phyloP scores from a whole-genome alignment of 164 flowering plant genomes.

The Vitis rotundifolia region DNA sequence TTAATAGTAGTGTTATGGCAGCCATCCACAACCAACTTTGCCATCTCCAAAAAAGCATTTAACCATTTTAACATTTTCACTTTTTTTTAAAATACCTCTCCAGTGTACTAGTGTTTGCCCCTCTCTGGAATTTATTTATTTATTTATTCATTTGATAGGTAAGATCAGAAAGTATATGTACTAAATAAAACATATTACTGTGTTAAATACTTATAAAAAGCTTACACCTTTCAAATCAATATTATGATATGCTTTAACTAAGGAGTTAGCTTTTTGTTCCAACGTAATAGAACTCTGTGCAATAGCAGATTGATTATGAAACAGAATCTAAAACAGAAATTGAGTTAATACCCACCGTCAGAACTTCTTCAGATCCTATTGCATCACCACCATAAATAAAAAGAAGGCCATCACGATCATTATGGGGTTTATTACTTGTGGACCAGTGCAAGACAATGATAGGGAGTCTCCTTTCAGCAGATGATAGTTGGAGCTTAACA shows the following conservation, averaged over 20 bases:
- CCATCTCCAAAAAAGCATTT: background rate
- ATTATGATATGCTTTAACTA: too few relatives aligned
- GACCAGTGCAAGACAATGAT: conserved; percentile 83
- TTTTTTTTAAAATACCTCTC: too few relatives aligned
- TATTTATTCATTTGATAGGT: too few relatives aligned
- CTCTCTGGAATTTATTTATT: too few relatives aligned
- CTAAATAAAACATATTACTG: too few relatives aligned
- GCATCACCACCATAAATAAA: conserved; percentile 93
- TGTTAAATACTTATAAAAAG: background rate
- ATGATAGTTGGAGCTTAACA: conserved; percentile 75
- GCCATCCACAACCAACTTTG: background rate
- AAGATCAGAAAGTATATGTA: too few relatives aligned
- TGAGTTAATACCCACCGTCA: conserved; percentile 55
- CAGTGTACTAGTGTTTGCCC: too few relatives aligned
- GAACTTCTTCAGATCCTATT: conserved; percentile 89
- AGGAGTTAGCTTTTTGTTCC: too few relatives aligned
- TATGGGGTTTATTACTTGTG: conserved; percentile 31
- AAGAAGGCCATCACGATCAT: conserved; percentile 55
- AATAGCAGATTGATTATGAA: background rate
- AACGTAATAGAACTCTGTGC: background rate
- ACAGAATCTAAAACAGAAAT: background rate
- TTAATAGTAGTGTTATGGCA: too few relatives aligned
- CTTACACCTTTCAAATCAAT: background rate
- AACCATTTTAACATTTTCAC: too few relatives aligned
- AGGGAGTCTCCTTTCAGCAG: conserved; percentile 78